Evolutionary conservation across 2,329 filamentous ascomycete genomes (phyloP).

Genomic region (Podosphaera aphanis): DNA sequence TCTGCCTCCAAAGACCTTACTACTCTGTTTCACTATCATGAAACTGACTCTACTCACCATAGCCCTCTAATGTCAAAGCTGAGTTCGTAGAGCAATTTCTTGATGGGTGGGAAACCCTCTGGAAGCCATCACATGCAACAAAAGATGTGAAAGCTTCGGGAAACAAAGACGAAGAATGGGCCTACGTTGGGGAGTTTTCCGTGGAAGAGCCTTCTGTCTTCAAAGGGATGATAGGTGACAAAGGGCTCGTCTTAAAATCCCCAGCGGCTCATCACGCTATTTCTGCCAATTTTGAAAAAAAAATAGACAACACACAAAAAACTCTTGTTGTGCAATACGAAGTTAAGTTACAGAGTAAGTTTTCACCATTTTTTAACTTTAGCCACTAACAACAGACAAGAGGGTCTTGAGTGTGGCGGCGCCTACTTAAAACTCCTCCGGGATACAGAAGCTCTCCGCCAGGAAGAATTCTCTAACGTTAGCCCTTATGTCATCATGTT

Average conservation of each 20-base stretch:
- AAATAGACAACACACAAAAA: slow-evolving; percentile 93
- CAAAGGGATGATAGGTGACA: slow-evolving; percentile 85
- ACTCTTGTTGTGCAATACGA: slow-evolving; percentile 95
- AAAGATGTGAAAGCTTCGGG: slow-evolving; percentile 52
- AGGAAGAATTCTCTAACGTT: slow-evolving; percentile 91
- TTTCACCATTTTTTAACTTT: slow-evolving; percentile 1
- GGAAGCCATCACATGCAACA: slow-evolving; percentile 90
- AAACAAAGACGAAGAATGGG: slow-evolving; percentile 68
- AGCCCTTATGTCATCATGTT: slow-evolving; percentile 99
- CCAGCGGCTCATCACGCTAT: slow-evolving; percentile 95
- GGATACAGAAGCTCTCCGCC: slow-evolving; percentile 89
- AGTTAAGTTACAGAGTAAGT: slow-evolving; percentile 92
- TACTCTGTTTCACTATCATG: neutral
- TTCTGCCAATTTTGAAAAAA: slow-evolving; percentile 92
- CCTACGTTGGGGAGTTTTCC: slow-evolving; percentile 87
- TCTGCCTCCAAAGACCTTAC: slow-evolving; percentile 1
- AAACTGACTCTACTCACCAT: slow-evolving; percentile 2
- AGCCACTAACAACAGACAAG: slow-evolving; percentile 20
- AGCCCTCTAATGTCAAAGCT: slow-evolving; percentile 76
- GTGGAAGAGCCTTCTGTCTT: slow-evolving; percentile 82
- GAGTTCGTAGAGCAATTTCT: slow-evolving; percentile 98
- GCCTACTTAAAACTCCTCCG: slow-evolving; percentile 98
- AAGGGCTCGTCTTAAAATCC: slow-evolving; percentile 96
- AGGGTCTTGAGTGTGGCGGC: slow-evolving; percentile 90
- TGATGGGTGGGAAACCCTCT: slow-evolving; percentile 79